Evolutionary conservation across 2,329 filamentous ascomycete species (phyloP).

Genomic region (Fusarium sp.): DNA sequence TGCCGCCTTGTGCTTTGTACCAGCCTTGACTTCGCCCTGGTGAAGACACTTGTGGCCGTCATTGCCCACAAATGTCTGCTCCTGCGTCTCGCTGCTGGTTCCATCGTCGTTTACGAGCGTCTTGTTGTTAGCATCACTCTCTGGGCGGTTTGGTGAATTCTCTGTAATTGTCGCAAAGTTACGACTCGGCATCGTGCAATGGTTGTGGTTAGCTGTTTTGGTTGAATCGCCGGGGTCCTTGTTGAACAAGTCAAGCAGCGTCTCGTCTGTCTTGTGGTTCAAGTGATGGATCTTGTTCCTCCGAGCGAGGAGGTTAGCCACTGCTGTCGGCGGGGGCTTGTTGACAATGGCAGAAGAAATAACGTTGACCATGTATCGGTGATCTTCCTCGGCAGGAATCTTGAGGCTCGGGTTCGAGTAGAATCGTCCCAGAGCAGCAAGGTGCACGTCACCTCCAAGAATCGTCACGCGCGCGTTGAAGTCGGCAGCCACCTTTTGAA

Average conservation of each 20-base stretch:
- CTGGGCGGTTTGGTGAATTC: conserved; percentile 70
- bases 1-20: conserved; percentile 79
- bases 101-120: conserved; percentile 10
- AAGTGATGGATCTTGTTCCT: conserved; percentile 83
- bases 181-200: conserved; percentile 87
- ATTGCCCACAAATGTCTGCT: conserved; percentile 54
- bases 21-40: conserved; percentile 77
- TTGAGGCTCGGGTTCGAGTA: conserved; percentile 86
- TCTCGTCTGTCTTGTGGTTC: conserved; percentile 81
- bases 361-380: conserved; percentile 94
- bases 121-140: conserved; percentile 38
- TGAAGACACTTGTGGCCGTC: conserved; percentile 77
- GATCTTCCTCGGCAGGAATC: conserved; percentile 80
- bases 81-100: conserved; percentile 28
- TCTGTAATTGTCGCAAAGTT: conserved; percentile 94
- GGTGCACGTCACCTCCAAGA: conserved; percentile 90
- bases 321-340: conserved; percentile 83
- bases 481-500: conserved; percentile 83
- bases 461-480: conserved; percentile 92
- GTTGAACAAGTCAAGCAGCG: conserved; percentile 90
- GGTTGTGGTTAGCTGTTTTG: conserved; percentile 79
- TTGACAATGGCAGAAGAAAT: conserved; percentile 96
- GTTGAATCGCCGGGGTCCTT: conserved; percentile 79
- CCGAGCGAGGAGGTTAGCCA: conserved; percentile 89
- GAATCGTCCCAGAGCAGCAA: conserved; percentile 91